Conservation (phyloP, 805 yeast species). For the Candida schatavii region DNA sequence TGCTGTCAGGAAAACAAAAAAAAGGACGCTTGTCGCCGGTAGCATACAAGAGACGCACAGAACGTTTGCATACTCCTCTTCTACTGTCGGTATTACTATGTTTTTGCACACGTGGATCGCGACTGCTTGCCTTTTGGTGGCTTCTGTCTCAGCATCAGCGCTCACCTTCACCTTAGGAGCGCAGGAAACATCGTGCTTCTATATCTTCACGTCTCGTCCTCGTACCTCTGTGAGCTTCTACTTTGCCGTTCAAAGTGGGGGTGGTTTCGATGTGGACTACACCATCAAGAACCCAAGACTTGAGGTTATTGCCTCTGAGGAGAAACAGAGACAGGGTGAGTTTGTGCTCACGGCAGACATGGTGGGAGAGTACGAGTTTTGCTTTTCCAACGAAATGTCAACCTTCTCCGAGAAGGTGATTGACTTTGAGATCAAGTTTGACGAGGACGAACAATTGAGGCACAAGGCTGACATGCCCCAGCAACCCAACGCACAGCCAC, state of each 20-base stretch:
- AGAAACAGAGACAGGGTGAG: slow-evolving; percentile 76
- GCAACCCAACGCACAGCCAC: slow-evolving; percentile 45
- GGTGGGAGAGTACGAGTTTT: slow-evolving; percentile 82
- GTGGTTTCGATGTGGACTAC: slow-evolving; percentile 78
- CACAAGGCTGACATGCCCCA: slow-evolving; percentile 64
- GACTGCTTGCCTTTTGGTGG: too few species aligned
- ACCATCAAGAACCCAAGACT: slow-evolving; percentile 57
- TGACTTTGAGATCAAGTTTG: slow-evolving; percentile 72
- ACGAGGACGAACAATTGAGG: slow-evolving; percentile 30
- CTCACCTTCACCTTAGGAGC: slow-evolving; percentile 75
- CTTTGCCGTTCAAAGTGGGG: slow-evolving; percentile 82
- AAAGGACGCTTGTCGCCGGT: too few species aligned
- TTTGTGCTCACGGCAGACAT: slow-evolving; percentile 63
- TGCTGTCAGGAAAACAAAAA: too few species aligned
- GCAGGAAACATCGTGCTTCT: slow-evolving; percentile 69
- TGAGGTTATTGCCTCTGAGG: slow-evolving; percentile 49
- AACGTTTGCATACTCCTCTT: too few species aligned
- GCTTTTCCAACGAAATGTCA: slow-evolving; percentile 80
- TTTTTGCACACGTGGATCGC: too few species aligned
- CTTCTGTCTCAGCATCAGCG: slow-evolving; percentile 49
- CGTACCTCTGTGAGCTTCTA: slow-evolving; percentile 66
- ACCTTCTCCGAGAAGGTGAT: slow-evolving; percentile 79
- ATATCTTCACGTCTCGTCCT: slow-evolving; percentile 60
- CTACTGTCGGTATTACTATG: too few species aligned
- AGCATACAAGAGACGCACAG: too few species aligned